phyloP scores from a whole-genome alignment of 2,329 filamentous ascomycete species.

The Penicillium sp. region DNA sequence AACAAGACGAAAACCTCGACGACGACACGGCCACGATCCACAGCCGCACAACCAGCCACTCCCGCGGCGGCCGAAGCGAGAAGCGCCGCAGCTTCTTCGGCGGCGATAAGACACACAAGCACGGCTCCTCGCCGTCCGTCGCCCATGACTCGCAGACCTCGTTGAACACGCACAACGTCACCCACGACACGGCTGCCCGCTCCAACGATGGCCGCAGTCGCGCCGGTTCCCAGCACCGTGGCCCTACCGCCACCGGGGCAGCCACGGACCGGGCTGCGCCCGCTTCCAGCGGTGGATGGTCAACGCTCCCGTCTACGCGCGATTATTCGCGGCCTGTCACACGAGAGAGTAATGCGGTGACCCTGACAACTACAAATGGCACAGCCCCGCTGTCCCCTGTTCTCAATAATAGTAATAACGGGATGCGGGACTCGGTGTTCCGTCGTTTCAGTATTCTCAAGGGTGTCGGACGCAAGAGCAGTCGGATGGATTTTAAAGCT shows the following conservation, averaged over 20 bases:
- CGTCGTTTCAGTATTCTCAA: conserved; percentile 77
- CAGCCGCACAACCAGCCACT: conserved; percentile 37
- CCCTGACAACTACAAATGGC: conserved; percentile 8
- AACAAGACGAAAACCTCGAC: conserved; percentile 24
- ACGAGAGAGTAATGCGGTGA: conserved; percentile 26
- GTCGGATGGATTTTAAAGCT: conserved; percentile 51
- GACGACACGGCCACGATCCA: conserved; percentile 39
- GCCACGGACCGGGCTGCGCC: conserved; percentile 16
- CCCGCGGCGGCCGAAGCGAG: conserved; percentile 34
- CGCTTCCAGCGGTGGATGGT: conserved; percentile 32
- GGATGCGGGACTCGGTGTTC: conserved; percentile 62
- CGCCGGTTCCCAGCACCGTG: conserved; percentile 28
- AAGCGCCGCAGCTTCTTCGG: conserved; percentile 44
- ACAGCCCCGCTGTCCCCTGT: conserved; percentile 30
- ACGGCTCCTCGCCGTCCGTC: conserved; percentile 33
- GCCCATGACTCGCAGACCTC: conserved; percentile 24
- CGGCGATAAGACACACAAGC: conserved; percentile 32
- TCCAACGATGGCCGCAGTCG: conserved; percentile 32
- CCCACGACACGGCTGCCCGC: conserved; percentile 26
- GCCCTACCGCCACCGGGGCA: conserved; percentile 18
- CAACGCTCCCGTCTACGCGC: conserved; percentile 33
- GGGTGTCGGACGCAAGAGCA: conserved; percentile 64
- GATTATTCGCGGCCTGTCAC: conserved; percentile 36
- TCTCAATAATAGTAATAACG: conserved; percentile 30
- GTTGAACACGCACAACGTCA: conserved; percentile 26